A percentile compares a stretch with the other conserved stretches of the same genome.
These are phyloP conservation scores for Dissophora globulifera DNA, from an alignment of 192 early-diverging fungal species.

Conservation along the genomic window DNA sequence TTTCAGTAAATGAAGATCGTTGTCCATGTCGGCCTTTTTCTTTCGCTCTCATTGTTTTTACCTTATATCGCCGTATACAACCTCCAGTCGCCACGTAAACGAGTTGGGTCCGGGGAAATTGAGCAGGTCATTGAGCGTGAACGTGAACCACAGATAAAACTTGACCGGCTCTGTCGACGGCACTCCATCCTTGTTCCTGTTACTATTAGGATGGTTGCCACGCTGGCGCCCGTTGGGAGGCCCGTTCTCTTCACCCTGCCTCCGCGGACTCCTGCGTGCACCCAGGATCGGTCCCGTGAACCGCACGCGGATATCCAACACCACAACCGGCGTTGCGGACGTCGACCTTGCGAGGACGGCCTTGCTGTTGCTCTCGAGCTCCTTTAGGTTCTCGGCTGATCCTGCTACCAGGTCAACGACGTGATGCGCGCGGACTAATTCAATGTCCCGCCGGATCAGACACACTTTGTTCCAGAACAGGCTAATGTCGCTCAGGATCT, in stretches of 20 bases:
- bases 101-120: constrained; percentile 34
- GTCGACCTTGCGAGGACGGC: constrained; percentile 25
- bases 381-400: constrained; percentile 44
- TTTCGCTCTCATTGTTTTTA: background rate
- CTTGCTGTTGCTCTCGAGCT: constrained; percentile 22
- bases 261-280: background rate
- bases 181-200: background rate
- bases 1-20: background rate
- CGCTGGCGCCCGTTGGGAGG: no score
- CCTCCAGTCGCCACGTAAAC: constrained; percentile 44
- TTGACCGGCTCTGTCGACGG: constrained; percentile 37
- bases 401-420: constrained; percentile 47
- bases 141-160: constrained; percentile 53
- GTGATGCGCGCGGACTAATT: constrained; percentile 37
- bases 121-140: constrained; percentile 39
- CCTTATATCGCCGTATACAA: constrained; percentile 47
- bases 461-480: constrained; percentile 30
- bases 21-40: background rate
- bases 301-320: constrained; percentile 47
- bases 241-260: background rate
- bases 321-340: constrained; percentile 27
- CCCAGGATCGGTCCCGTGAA: constrained; percentile 32
- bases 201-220: background rate
- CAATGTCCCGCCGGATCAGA: constrained; percentile 27
- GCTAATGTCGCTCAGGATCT: constrained; percentile 39